Base-by-base conservation (phyloP, 768 basidiomycete species). In the Auricularia cornea region DNA sequence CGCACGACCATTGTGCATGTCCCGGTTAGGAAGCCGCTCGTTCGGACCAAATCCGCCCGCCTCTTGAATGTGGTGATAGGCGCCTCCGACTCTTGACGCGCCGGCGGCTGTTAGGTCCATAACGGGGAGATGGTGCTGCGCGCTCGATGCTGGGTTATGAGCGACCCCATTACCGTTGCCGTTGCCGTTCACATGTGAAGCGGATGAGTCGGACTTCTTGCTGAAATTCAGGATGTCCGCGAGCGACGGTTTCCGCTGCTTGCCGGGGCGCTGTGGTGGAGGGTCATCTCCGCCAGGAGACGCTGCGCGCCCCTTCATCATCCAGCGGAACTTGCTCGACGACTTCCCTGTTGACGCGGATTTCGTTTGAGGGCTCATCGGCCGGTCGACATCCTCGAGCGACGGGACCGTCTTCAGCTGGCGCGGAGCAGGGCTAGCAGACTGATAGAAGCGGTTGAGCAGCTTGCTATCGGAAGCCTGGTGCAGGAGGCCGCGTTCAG, bases 201-300 rank as follows among this genome's bases (percentile, higher is more conserved):
- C 6, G 56, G 29, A 28, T 33, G 41, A 59, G 35, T 61, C 20
- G 31, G 60, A n/a, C 52, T 20, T n/a, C 52, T 40, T 41, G 40
- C 26, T 57, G 54, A 57, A 57, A 26, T 26, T 31, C 59, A 90
- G 76, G 59, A 90, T 73, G 69, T 90, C 90, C 14, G 88, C 84
- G 28, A 90, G 73, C 1, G 85, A 87, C 12, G 84, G 80, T 69
- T 88, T 88, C n/a, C 62, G 52, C 32, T 57, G 52, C 52, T 59
- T 57, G 52, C 52, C 56, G 3, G 52, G n/a, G 10, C 35, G 30
- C 5, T 59, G 23, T 10, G 35, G 35, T 1, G 35, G 35, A 8
- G 35, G 35, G 20, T 31, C 33, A n/a, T 57, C 54, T 16, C 12
- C 26, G 2, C 26, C 30, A 6, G 54, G 30, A 20, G 54, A 57